phyloP scores from a whole-genome alignment of 2,329 filamentous ascomycete genomes.

The Aulographum hederae region DNA sequence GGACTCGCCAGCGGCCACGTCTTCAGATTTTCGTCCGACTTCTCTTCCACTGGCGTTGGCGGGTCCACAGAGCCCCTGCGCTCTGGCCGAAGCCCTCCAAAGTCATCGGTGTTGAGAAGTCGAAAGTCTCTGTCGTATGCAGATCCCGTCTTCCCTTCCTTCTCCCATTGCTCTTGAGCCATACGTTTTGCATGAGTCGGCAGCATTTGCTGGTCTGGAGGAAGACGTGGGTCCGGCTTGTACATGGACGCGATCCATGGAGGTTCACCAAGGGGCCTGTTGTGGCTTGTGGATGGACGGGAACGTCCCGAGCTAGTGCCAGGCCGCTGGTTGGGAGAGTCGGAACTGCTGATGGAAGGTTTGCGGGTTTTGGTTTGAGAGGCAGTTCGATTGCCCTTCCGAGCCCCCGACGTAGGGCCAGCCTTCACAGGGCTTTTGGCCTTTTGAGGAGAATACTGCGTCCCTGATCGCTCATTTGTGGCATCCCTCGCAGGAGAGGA shows the following conservation, averaged over 20 bases:
- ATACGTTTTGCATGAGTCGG: slow-evolving; percentile 83
- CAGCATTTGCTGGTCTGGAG: slow-evolving; percentile 86
- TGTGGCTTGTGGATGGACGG: slow-evolving; percentile 48
- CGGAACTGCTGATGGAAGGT: slow-evolving; percentile 1
- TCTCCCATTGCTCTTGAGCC: slow-evolving; percentile 91
- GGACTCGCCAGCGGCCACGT: slow-evolving; percentile 11
- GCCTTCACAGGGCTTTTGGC: slow-evolving; percentile 10
- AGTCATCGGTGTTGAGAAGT: slow-evolving; percentile 51
- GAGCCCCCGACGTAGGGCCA: slow-evolving; percentile 14
- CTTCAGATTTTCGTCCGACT: slow-evolving; percentile 8
- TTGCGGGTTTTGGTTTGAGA: slow-evolving; percentile 3
- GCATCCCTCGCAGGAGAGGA: background rate
- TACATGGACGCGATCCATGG: slow-evolving; percentile 93
- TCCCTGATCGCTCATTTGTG: background rate
- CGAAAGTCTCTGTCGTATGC: slow-evolving; percentile 79
- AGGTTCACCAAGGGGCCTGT: slow-evolving; percentile 78
- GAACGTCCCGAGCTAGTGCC: slow-evolving; percentile 41
- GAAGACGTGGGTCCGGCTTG: slow-evolving; percentile 83
- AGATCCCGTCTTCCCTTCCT: slow-evolving; percentile 69
- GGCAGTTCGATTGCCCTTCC: slow-evolving; percentile 13
- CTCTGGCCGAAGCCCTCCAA: slow-evolving; percentile 1
- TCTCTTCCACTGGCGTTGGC: slow-evolving; percentile 8
- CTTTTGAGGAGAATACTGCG: slow-evolving; percentile 10
- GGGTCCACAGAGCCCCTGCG: slow-evolving; percentile 8
- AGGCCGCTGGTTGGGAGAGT: slow-evolving; percentile 28